phyloP scores from a whole-genome alignment of 2,329 filamentous ascomycete genomes.

The Trichoderma cornu-damae region DNA sequence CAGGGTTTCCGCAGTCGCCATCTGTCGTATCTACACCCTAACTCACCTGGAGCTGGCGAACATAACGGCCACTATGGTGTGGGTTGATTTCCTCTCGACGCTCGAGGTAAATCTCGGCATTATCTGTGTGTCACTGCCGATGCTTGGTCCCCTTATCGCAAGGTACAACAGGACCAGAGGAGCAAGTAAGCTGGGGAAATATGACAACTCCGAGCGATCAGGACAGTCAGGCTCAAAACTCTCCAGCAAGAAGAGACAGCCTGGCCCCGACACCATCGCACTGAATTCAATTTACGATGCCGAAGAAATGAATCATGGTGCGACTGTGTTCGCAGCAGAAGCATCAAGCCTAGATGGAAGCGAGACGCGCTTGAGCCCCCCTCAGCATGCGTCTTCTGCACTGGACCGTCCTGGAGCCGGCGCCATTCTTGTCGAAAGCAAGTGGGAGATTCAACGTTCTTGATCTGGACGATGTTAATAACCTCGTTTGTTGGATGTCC shows the following conservation, averaged over 20 bases:
- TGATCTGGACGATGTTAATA: neutral
- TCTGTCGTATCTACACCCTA: slow-evolving; percentile 25
- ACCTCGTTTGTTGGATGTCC: neutral
- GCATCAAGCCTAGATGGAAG: slow-evolving; percentile 2
- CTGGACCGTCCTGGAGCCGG: neutral
- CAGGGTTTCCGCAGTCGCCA: slow-evolving; percentile 25
- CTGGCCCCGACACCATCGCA: neutral
- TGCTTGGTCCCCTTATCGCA: slow-evolving; percentile 21
- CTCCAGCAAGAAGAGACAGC: neutral
- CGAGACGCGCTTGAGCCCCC: neutral
- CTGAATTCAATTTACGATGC: slow-evolving; percentile 8
- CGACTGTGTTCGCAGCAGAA: neutral
- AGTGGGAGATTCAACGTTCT: slow-evolving; percentile 2
- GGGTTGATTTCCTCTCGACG: slow-evolving; percentile 25
- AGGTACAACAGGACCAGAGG: neutral
- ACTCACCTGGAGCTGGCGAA: slow-evolving; percentile 23
- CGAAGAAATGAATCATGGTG: neutral
- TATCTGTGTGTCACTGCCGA: slow-evolving; percentile 24
- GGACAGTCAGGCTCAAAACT: slow-evolving; percentile 1
- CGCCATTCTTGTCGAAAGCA: slow-evolving; percentile 1
- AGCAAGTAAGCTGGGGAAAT: neutral
- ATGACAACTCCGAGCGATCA: neutral
- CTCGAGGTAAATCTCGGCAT: slow-evolving; percentile 24
- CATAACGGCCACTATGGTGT: slow-evolving; percentile 26
- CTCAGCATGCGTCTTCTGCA: neutral